Conservation (phyloP, 441 rosid species). For the Gossypium gossypioides region DNA sequence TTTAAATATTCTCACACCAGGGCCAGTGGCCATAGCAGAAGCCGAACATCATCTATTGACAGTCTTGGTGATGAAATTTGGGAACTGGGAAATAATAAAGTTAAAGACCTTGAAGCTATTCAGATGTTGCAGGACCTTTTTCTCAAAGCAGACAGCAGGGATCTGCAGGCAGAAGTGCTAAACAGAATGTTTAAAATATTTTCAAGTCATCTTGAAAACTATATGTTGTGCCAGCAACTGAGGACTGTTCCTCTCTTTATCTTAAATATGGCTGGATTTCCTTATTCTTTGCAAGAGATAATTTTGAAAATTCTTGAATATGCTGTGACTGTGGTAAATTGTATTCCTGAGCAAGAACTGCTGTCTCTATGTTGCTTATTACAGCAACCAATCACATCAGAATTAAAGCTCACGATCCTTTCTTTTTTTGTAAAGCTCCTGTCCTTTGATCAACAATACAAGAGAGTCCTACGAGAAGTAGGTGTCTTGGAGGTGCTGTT, state of each 20-base stretch:
- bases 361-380: constrained; percentile 95
- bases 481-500: constrained; percentile 89
- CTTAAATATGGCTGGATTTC: constrained; percentile 94
- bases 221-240: constrained; percentile 79
- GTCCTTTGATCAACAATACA: constrained; percentile 98
- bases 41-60: constrained; percentile 2
- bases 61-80: constrained; percentile 52
- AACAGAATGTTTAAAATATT: constrained; percentile 97
- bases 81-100: constrained; percentile 73
- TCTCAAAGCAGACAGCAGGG: constrained; percentile 79
- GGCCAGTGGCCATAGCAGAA: constrained; percentile 20
- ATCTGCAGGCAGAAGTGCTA: constrained; percentile 94
- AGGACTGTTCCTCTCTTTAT: constrained; percentile 97
- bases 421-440: constrained; percentile 89
- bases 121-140: constrained; percentile 97
- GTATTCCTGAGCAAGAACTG: constrained; percentile 98
- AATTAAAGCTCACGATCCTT: constrained; percentile 83
- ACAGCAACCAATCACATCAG: constrained; percentile 89
- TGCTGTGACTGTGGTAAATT: constrained; percentile 97
- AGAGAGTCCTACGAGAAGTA: constrained; percentile 95
- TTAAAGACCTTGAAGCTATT: constrained; percentile 99
- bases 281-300: constrained; percentile 85
- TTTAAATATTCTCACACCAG: constrained; percentile 48
- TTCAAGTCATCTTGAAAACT: constrained; percentile 97
- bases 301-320: constrained; percentile 98